Evolutionary conservation across 768 basidiomycete species (phyloP).

Genomic region (Termitomyces sp.): DNA sequence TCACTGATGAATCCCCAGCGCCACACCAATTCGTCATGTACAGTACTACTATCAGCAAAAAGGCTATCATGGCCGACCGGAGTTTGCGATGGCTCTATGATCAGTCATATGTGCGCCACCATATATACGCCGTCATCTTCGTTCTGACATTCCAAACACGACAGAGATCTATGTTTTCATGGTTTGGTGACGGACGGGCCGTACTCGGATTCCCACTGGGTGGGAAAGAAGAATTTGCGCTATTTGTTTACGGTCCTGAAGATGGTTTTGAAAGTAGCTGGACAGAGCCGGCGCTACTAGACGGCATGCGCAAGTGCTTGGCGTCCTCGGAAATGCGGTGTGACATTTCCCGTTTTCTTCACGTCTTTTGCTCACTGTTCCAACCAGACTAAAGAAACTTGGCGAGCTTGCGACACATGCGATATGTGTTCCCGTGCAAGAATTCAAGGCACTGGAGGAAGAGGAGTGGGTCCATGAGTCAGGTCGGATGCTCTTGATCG

Average conservation of each 20-base stretch:
- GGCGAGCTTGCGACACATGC: constrained; percentile 27
- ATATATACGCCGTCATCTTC: background rate
- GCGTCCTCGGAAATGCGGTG: constrained; percentile 34
- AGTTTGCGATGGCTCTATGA: constrained; percentile 28
- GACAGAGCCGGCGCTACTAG: constrained; percentile 23
- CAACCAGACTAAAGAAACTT: background rate
- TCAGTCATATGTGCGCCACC: constrained; percentile 16
- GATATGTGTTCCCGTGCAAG: constrained; percentile 30
- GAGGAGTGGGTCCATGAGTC: constrained; percentile 48
- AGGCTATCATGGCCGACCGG: constrained; percentile 33
- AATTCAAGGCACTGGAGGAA: constrained; percentile 38
- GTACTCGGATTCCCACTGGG: constrained; percentile 31
- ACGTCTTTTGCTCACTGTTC: background rate
- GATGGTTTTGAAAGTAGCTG: constrained; percentile 24
- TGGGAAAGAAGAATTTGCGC: constrained; percentile 22
- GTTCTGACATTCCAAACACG: background rate
- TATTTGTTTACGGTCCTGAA: constrained; percentile 24
- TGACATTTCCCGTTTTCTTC: background rate
- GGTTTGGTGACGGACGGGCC: constrained; percentile 28
- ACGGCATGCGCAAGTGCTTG: constrained; percentile 24
- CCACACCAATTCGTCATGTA: constrained; percentile 31
- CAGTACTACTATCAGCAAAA: constrained; percentile 35
- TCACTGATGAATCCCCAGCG: constrained; percentile 15
- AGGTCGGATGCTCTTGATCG: constrained; percentile 42
- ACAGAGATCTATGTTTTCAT: constrained; percentile 25